phyloP scores from a whole-genome alignment of 352 stramenopile species.

The Phytophthora chlamydospora region DNA sequence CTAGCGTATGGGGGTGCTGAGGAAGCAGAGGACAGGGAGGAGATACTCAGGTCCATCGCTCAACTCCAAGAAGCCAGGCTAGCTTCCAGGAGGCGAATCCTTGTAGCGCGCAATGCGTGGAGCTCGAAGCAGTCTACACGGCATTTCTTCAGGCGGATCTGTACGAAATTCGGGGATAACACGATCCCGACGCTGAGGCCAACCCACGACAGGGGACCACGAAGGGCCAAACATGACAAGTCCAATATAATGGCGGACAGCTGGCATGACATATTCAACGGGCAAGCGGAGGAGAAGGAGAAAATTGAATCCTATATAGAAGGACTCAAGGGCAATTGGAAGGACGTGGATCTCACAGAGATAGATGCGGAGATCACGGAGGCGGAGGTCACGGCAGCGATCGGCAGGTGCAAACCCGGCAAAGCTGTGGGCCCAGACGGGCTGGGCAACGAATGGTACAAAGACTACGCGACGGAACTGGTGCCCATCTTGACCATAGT shows the following conservation, averaged over 20 bases:
- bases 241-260: conserved; percentile 3
- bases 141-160: conserved; percentile 9
- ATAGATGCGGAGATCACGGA: background rate
- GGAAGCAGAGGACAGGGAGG: too few species aligned
- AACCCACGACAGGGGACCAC: too few species aligned
- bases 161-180: conserved; percentile 10
- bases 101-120: too few species aligned
- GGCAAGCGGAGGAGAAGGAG: background rate
- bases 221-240: background rate
- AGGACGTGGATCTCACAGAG: background rate
- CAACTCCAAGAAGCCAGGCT: too few species aligned
- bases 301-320: background rate
- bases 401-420: background rate
- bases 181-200: conserved; percentile 10
- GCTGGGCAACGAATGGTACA: background rate
- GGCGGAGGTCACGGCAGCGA: conserved; percentile 2
- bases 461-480: background rate
- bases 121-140: background rate
- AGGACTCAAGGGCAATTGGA: background rate
- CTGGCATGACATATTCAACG: conserved; percentile 3
- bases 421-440: background rate
- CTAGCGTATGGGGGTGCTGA: too few species aligned
- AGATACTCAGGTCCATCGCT: too few species aligned
- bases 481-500: background rate
- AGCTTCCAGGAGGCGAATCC: too few species aligned